A percentile compares a stretch with the other conserved stretches of the same genome.
Evolutionary conservation across 306 rosid species (phyloP).

Genomic region (Heteromeles arbutifolia): DNA sequence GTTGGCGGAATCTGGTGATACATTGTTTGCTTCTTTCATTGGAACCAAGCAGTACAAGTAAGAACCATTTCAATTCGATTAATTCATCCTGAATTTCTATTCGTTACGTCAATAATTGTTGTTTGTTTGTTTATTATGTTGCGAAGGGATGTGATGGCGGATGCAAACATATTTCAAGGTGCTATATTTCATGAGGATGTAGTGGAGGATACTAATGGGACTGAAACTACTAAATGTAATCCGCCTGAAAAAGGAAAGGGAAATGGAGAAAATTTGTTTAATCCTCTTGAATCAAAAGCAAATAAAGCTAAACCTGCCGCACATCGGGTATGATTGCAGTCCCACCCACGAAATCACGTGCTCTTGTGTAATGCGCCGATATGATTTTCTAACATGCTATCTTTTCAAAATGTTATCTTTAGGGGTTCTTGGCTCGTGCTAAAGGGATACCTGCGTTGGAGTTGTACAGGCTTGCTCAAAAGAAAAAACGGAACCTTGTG

Average conservation of each 20-base stretch:
- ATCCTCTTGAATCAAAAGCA: slow-evolving; percentile 63
- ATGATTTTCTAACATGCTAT: slow-evolving; percentile 4
- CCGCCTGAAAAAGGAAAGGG: slow-evolving; percentile 44
- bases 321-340: slow-evolving; percentile 57
- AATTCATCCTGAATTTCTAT: slow-evolving; percentile 9
- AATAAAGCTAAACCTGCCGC: slow-evolving; percentile 80
- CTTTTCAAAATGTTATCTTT: slow-evolving; percentile 7
- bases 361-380: neutral
- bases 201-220: slow-evolving; percentile 41
- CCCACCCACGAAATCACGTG: neutral
- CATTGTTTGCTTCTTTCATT: slow-evolving; percentile 92
- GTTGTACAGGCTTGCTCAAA: slow-evolving; percentile 89
- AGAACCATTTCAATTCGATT: slow-evolving; percentile 16
- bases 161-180: slow-evolving; percentile 96
- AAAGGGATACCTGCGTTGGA: slow-evolving; percentile 98
- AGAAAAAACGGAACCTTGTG: slow-evolving; percentile 88
- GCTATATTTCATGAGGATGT: slow-evolving; percentile 93
- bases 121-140: slow-evolving; percentile 7
- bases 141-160: slow-evolving; percentile 85
- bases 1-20: slow-evolving; percentile 96
- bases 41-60: slow-evolving; percentile 98
- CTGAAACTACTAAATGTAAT: slow-evolving; percentile 27
- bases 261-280: slow-evolving; percentile 51
- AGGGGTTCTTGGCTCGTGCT: slow-evolving; percentile 99
- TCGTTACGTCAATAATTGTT: neutral